A percentile compares a stretch with the other conserved stretches of the same genome.
Evolutionary conservation across 768 basidiomycete species (phyloP).

Genomic region (Lactarius tabidus): DNA sequence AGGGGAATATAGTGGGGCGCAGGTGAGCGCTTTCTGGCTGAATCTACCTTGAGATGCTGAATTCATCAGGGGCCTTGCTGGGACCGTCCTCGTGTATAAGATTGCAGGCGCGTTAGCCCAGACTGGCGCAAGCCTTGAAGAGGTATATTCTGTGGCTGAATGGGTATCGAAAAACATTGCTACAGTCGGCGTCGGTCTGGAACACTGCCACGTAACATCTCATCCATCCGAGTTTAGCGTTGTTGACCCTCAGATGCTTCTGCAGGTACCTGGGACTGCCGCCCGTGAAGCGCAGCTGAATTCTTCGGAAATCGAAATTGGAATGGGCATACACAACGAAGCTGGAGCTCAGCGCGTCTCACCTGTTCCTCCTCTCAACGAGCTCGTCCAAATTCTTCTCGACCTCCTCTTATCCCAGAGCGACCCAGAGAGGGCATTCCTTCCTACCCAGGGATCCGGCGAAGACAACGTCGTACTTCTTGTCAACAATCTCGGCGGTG

Average conservation of each 20-base stretch:
- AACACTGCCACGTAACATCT: slow-evolving; percentile 72
- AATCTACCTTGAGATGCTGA: not conserved
- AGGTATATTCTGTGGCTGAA: slow-evolving; percentile 63
- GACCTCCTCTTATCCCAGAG: slow-evolving; percentile 64
- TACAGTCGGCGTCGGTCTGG: slow-evolving; percentile 83
- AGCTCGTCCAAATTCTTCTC: slow-evolving; percentile 67
- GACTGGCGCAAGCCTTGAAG: slow-evolving; percentile 60
- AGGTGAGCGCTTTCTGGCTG: slow-evolving; percentile 39
- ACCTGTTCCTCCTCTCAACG: slow-evolving; percentile 64
- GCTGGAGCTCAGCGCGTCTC: slow-evolving; percentile 64
- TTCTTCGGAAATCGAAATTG: slow-evolving; percentile 74
- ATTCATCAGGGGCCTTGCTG: slow-evolving; percentile 66
- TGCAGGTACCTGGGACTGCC: slow-evolving; percentile 75
- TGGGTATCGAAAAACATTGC: slow-evolving; percentile 63
- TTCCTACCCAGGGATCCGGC: slow-evolving; percentile 60
- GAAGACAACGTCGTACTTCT: slow-evolving; percentile 71
- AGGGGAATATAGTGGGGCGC: slow-evolving; percentile 82
- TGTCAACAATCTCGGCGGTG: slow-evolving; percentile 84
- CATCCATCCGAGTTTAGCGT: not conserved
- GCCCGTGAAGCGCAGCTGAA: slow-evolving; percentile 51
- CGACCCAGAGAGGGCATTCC: slow-evolving; percentile 74
- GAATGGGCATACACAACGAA: slow-evolving; percentile 92
- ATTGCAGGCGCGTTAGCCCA: slow-evolving; percentile 80
- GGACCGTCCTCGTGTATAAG: slow-evolving; percentile 84
- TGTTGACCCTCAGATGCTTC: slow-evolving; percentile 4